Percentiles rank a stretch among this genome's conserved stretches.
Evolutionary conservation across 2,329 filamentous ascomycete genomes (phyloP).

Genomic region (Trichophyton schoenleinii): DNA sequence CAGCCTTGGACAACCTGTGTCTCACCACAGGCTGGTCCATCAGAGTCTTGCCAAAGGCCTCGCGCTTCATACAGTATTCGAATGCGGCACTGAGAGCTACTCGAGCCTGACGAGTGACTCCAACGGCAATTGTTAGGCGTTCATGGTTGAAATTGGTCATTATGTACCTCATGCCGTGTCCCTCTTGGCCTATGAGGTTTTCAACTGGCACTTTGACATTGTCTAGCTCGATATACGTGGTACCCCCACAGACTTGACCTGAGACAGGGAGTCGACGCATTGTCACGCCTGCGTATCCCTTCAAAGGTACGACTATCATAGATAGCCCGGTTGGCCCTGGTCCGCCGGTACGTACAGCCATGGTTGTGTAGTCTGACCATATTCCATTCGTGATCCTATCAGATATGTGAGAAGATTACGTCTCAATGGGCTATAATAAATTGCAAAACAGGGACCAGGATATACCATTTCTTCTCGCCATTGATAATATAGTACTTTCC

Average conservation of each 20-base stretch:
- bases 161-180: slow-evolving; percentile 59
- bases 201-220: slow-evolving; percentile 59
- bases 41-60: slow-evolving; percentile 55
- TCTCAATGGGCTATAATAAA: slow-evolving; percentile 16
- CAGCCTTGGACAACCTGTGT: slow-evolving; percentile 58
- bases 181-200: slow-evolving; percentile 59
- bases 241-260: slow-evolving; percentile 54
- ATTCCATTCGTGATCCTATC: slow-evolving; percentile 56
- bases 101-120: slow-evolving; percentile 49
- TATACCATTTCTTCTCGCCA: slow-evolving; percentile 62
- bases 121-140: slow-evolving; percentile 53
- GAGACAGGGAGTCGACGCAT: slow-evolving; percentile 57
- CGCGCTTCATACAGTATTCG: slow-evolving; percentile 51
- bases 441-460: neutral
- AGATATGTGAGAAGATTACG: neutral
- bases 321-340: slow-evolving; percentile 51
- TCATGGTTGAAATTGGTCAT: slow-evolving; percentile 77
- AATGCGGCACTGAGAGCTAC: slow-evolving; percentile 50
- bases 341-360: slow-evolving; percentile 62
- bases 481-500: slow-evolving; percentile 60
- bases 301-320: slow-evolving; percentile 58
- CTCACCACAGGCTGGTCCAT: slow-evolving; percentile 65
- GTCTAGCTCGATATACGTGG: slow-evolving; percentile 64
- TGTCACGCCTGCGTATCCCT: slow-evolving; percentile 51
- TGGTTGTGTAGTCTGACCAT: slow-evolving; percentile 54